A percentile compares a stretch with the other conserved stretches of the same genome.
These are phyloP conservation scores for Starmerella khaoyaiensis DNA, from an alignment of 805 yeast species.

Conservation along the genomic window DNA sequence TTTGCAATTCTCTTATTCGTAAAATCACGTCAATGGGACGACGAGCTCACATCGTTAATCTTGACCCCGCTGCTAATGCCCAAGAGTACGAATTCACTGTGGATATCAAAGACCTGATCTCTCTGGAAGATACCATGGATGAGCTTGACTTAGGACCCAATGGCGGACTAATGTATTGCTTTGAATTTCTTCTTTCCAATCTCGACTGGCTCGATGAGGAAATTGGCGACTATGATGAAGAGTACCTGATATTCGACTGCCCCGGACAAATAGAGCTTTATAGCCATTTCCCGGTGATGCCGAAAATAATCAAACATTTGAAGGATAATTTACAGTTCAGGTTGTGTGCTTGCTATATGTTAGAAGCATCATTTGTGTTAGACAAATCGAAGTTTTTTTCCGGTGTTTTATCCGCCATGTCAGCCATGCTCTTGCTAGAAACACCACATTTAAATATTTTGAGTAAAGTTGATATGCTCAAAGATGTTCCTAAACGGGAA, in stretches of 20 bases:
- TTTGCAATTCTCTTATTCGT: conserved; percentile 74
- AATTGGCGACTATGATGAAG: conserved; percentile 91
- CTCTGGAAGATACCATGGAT: conserved; percentile 89
- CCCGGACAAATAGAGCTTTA: conserved; percentile 95
- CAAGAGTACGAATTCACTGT: conserved; percentile 81
- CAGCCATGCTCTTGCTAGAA: conserved; percentile 91
- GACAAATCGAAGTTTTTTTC: conserved; percentile 87
- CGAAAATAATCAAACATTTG: conserved; percentile 75
- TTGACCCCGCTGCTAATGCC: conserved; percentile 96
- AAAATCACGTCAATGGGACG: conserved; percentile 87
- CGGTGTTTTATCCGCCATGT: conserved; percentile 94
- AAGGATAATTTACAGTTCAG: conserved; percentile 68
- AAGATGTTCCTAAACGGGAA: conserved; percentile 61
- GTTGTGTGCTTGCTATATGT: conserved; percentile 79
- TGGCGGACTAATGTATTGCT: conserved; percentile 87
- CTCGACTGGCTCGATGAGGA: conserved; percentile 97
- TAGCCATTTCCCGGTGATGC: conserved; percentile 87
- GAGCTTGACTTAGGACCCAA: conserved; percentile 89
- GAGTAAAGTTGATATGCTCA: conserved; percentile 75
- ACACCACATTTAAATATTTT: conserved; percentile 87
- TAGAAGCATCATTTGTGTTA: conserved; percentile 88
- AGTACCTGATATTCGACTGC: conserved; percentile 85
- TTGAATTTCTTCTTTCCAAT: conserved; percentile 74
- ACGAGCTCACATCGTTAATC: conserved; percentile 83
- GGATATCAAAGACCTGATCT: conserved; percentile 81